Conservation (phyloP, 2,329 filamentous ascomycete species). For the Amauroascus verrucosus region DNA sequence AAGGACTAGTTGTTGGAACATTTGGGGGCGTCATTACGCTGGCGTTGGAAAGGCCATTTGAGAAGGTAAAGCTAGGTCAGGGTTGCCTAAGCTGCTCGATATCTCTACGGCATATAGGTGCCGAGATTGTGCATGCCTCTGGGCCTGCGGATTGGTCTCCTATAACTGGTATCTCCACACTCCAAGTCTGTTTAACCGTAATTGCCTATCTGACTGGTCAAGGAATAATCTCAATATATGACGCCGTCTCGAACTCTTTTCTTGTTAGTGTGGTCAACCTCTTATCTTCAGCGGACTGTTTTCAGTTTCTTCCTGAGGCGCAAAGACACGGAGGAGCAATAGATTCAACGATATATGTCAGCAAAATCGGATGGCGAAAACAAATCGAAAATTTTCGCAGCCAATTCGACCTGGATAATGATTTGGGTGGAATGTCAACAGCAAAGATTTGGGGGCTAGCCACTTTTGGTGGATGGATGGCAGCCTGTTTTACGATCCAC, state of each 20-base stretch:
- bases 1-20: slow-evolving; percentile 4
- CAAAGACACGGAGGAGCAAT: background rate
- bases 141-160: slow-evolving; percentile 22
- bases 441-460: slow-evolving; percentile 47
- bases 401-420: slow-evolving; percentile 41
- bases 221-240: slow-evolving; percentile 1
- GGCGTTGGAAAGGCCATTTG: background rate
- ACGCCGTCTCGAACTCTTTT: background rate
- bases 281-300: background rate
- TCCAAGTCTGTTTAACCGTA: background rate
- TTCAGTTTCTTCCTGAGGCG: background rate
- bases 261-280: background rate
- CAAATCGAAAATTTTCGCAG: slow-evolving; percentile 27
- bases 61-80: background rate
- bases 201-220: background rate
- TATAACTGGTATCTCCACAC: slow-evolving; percentile 18
- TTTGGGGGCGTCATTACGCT: slow-evolving; percentile 1
- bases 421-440: slow-evolving; percentile 41
- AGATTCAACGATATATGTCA: background rate
- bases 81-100: background rate
- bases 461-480: slow-evolving; percentile 33
- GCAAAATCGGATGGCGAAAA: slow-evolving; percentile 23
- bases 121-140: background rate
- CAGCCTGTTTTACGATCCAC: slow-evolving; percentile 43
- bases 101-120: background rate